Evolutionary conservation across 148 eudicot species (phyloP), one percentile per base, ranked within the genome.

Genomic region (Cornus suecica): DNA sequence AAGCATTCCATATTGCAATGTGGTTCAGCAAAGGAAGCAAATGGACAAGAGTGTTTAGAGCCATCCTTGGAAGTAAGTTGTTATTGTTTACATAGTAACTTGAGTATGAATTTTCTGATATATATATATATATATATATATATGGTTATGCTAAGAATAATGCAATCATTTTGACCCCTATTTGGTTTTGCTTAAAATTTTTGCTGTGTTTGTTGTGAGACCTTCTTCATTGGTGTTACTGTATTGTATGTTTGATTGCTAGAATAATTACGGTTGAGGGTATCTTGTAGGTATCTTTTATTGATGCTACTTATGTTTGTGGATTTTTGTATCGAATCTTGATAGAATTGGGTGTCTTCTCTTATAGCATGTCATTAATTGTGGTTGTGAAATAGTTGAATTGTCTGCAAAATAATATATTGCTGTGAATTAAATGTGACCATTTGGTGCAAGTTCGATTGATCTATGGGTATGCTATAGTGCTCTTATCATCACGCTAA

Each of bases 11-110:
- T 31, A 1, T 29, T 61, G 58, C 45, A 27, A 32, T 25, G 48
- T 41, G 18, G 64, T 79, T 82, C 63, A 16, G 29, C 77, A 4
- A 78, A 73, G 61, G 75, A 78, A 41, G 76, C 52, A 32, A 71
- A 30, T 26, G 82, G n/a, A 45, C 71, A 63, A 52, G 32, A 72
- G 51, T 24, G 8, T 25, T 16, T 29, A 9, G 28, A 60, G 68
- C 10, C 71, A 66, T 37, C n/a, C 9, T 48, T 58, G 23, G 80
- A 80, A 77, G 86, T 80, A 76, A 77, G 83, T 74, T 20, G 13
- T 30, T 30, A 22, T 52, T 37, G 9, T 73, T 3, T 56, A 51
- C 20, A 51, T 16, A 10, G 16, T 20, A 14, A 52, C 58, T 14
- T 52, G 1, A 2, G 14, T 15, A 58, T 22, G 4, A 58, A 10